Evolutionary conservation across 805 yeast species (phyloP).

Genomic region (Blastobotrys muscicola): DNA sequence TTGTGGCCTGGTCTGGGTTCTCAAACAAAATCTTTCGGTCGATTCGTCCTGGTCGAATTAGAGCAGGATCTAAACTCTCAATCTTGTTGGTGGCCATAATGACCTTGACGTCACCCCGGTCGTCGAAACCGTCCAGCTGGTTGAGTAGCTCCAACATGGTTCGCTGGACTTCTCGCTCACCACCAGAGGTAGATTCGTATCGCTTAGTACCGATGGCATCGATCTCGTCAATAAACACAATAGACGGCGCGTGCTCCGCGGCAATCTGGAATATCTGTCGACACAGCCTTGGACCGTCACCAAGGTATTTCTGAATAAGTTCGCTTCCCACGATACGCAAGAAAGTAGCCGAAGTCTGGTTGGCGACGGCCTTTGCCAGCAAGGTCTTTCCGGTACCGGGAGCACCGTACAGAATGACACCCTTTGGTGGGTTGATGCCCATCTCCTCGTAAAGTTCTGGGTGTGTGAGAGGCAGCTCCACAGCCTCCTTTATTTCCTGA

Average conservation of each 20-base stretch:
- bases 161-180: constrained; percentile 95
- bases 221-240: constrained; percentile 95
- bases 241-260: constrained; percentile 95
- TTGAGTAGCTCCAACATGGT: constrained; percentile 94
- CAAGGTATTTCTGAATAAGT: constrained; percentile 90
- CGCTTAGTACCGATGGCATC: constrained; percentile 99
- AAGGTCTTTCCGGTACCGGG: constrained; percentile 98
- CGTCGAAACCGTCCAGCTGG: constrained; percentile 95
- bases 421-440: constrained; percentile 98
- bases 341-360: constrained; percentile 94
- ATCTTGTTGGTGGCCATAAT: constrained; percentile 97
- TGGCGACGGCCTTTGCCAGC: constrained; percentile 95
- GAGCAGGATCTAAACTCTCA: constrained; percentile 90
- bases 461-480: constrained; percentile 89
- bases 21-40: constrained; percentile 94
- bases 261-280: constrained; percentile 95
- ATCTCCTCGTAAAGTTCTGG: constrained; percentile 96
- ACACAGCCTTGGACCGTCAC: constrained; percentile 94
- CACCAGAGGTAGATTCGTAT: constrained; percentile 84
- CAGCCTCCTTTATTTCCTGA: constrained; percentile 96
- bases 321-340: constrained; percentile 95
- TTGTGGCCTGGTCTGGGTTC: constrained; percentile 87
- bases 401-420: constrained; percentile 93
- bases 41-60: constrained; percentile 94
- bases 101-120: constrained; percentile 93